These are phyloP conservation scores for Darksidea phi DNA, from an alignment of 495 filamentous ascomycete genomes.

Conservation along the genomic window DNA sequence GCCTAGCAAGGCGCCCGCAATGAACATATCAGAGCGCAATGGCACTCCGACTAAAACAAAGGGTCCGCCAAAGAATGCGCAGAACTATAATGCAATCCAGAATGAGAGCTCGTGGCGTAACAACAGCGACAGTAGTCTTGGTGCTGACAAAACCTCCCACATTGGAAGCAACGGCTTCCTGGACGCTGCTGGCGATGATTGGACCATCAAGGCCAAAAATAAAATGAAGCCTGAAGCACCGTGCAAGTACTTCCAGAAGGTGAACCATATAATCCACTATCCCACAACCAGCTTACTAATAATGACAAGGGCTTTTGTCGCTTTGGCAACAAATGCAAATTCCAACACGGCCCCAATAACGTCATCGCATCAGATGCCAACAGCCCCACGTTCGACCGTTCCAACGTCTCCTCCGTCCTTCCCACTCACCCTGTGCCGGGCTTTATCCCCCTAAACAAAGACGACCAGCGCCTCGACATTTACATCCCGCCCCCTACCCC, in stretches of 20 bases:
- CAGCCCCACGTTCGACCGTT: not conserved
- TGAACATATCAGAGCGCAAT: not conserved
- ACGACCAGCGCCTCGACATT: slow-evolving; percentile 34
- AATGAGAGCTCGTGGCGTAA: slow-evolving; percentile 10
- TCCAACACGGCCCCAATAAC: slow-evolving; percentile 26
- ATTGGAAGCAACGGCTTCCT: not conserved
- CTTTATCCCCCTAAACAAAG: slow-evolving; percentile 38
- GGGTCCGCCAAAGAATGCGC: not conserved
- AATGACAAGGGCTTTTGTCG: slow-evolving; percentile 30
- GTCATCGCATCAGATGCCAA: not conserved
- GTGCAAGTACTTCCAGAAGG: slow-evolving; percentile 38
- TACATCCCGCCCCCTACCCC: slow-evolving; percentile 21
- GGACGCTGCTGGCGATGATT: not conserved
- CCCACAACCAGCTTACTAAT: not conserved
- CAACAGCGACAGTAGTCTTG: not conserved
- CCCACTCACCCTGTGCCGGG: slow-evolving; percentile 11
- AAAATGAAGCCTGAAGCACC: slow-evolving; percentile 15
- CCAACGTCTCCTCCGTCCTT: slow-evolving; percentile 9
- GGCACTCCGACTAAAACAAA: not conserved
- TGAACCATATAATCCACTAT: not conserved
- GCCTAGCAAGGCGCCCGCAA: not conserved
- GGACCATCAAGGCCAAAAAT: slow-evolving; percentile 1
- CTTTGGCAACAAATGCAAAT: slow-evolving; percentile 36
- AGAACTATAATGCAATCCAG: not conserved
- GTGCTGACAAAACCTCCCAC: not conserved